phyloP scores from a whole-genome alignment of 1,139 yeast species.

The Groenewaldozyma auringiensis region DNA sequence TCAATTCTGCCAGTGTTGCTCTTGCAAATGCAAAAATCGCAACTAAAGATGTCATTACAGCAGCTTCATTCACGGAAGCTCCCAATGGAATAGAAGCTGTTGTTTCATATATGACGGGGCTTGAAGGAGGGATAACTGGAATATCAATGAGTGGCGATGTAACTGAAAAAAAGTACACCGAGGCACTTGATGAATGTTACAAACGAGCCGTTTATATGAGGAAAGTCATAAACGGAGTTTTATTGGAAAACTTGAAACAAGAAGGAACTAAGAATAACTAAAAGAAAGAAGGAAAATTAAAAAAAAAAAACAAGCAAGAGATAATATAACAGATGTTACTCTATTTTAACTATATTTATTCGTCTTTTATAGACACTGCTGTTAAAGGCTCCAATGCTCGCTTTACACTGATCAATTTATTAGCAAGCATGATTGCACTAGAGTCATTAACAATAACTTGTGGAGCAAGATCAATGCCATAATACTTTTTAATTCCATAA shows the following conservation, averaged over 20 bases:
- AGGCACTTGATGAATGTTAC: conserved; percentile 16
- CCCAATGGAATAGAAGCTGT: conserved; percentile 34
- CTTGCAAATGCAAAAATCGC: conserved; percentile 80
- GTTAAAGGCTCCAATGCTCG: conserved; percentile 27
- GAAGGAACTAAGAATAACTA: background rate
- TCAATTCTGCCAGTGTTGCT: conserved; percentile 63
- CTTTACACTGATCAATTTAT: conserved; percentile 24
- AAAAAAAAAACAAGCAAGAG: background rate
- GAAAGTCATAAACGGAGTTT: conserved; percentile 21
- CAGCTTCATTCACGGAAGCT: conserved; percentile 36
- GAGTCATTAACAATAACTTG: conserved; percentile 28
- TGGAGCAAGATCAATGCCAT: conserved; percentile 31
- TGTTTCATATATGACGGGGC: conserved; percentile 47
- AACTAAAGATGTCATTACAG: conserved; percentile 65
- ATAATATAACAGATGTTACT: background rate
- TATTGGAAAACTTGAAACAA: conserved; percentile 17
- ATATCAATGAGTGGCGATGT: conserved; percentile 37
- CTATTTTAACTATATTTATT: conserved; percentile 6
- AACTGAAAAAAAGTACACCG: conserved; percentile 12
- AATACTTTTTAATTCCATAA: conserved; percentile 25
- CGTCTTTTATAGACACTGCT: conserved; percentile 6
- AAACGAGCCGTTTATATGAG: conserved; percentile 18
- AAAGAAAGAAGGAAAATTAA: conserved; percentile 2
- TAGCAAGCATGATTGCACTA: conserved; percentile 24
- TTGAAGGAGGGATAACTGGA: conserved; percentile 48